Percentiles rank a stretch among this genome's conserved stretches.
Conservation (phyloP, 1,284 basidiomycete genomes). For the Tremellales sp. region DNA sequence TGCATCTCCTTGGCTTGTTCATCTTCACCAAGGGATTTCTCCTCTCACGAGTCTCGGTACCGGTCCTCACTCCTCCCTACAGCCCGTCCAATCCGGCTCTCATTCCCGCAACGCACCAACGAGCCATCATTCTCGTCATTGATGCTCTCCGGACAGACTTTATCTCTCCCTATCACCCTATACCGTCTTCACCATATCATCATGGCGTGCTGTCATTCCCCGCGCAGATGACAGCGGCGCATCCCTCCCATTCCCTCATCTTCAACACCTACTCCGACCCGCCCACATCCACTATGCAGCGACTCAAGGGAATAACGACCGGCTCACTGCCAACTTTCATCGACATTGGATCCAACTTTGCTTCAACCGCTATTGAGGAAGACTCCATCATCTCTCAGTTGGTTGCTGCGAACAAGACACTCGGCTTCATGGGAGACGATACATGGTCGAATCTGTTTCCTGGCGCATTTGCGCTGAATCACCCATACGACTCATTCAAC, state of each 20-base stretch:
- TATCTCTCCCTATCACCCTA: slow-evolving; percentile 61
- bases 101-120: slow-evolving; percentile 64
- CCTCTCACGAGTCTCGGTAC: slow-evolving; percentile 72
- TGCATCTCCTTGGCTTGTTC: slow-evolving; percentile 52
- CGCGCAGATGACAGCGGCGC: slow-evolving; percentile 58
- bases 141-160: slow-evolving; percentile 96
- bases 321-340: slow-evolving; percentile 95
- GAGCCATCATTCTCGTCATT: slow-evolving; percentile 80
- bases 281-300: slow-evolving; percentile 90
- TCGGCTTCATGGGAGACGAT: slow-evolving; percentile 88
- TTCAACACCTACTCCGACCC: slow-evolving; percentile 90
- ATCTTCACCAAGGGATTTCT: slow-evolving; percentile 88
- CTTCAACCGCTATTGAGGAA: slow-evolving; percentile 76
- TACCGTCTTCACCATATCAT: slow-evolving; percentile 65
- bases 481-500: slow-evolving; percentile 94
- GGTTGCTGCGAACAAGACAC: slow-evolving; percentile 45
- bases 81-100: slow-evolving; percentile 46
- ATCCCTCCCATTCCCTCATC: slow-evolving; percentile 72
- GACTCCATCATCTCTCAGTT: slow-evolving; percentile 70
- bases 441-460: slow-evolving; percentile 94
- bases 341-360: slow-evolving; percentile 89
- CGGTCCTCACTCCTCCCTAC: slow-evolving; percentile 53
- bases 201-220: slow-evolving; percentile 82
- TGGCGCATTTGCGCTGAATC: slow-evolving; percentile 65
- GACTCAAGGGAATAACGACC: slow-evolving; percentile 92